These are phyloP conservation scores for Diaporthe citri DNA, from an alignment of 2,329 filamentous ascomycete genomes.

Conservation along the genomic window DNA sequence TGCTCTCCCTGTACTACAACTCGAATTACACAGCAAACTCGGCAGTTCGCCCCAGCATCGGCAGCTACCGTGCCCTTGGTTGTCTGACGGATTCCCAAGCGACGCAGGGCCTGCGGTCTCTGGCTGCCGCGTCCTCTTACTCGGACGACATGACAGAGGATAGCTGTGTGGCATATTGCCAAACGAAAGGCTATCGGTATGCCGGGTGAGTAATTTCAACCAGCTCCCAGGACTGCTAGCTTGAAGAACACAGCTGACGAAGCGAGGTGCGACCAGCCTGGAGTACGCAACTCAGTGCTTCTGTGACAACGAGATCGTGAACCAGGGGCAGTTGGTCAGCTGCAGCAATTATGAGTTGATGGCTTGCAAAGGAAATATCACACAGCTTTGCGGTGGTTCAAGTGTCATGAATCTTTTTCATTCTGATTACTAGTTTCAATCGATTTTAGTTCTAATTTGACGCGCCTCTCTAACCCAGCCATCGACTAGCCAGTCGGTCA, in stretches of 20 bases:
- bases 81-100: neutral
- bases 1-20: constrained; percentile 40
- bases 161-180: neutral
- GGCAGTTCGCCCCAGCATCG: neutral
- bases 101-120: neutral
- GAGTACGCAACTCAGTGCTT: constrained; percentile 11
- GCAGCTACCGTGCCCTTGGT: neutral
- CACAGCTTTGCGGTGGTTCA: constrained; percentile 3
- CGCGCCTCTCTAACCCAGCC: neutral
- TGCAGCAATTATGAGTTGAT: constrained; percentile 14
- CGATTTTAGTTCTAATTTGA: no score
- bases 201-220: neutral
- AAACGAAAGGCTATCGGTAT: neutral
- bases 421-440: neutral
- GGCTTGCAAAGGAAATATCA: constrained; percentile 2
- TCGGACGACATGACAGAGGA: neutral
- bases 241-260: neutral
- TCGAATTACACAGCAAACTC: constrained; percentile 20
- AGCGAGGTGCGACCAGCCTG: neutral
- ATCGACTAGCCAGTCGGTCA: neutral
- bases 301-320: neutral
- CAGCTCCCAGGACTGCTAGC: neutral
- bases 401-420: neutral
- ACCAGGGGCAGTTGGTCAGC: constrained; percentile 2
- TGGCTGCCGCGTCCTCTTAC: neutral